A percentile compares a stretch with the other conserved stretches of the same genome.
These are phyloP conservation scores for Carex myosuroides DNA, from an alignment of 176 grass and related monocot species.

Conservation along the genomic window DNA sequence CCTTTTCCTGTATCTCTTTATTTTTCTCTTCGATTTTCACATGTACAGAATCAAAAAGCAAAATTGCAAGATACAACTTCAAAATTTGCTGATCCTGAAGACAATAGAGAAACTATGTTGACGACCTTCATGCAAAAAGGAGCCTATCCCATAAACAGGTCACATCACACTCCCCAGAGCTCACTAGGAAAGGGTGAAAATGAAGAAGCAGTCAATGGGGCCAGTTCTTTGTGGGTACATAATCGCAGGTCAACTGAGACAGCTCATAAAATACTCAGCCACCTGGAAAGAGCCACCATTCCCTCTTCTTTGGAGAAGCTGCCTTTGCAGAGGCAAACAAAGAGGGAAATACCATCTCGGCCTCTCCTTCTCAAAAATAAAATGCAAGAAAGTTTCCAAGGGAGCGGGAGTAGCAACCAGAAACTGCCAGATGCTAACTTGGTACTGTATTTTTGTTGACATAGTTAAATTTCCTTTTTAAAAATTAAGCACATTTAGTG, in stretches of 20 bases:
- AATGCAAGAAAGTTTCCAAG: neutral
- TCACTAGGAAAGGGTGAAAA: slow-evolving; percentile 1
- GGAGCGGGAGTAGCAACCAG: neutral
- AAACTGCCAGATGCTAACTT: neutral
- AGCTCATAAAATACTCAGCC: slow-evolving; percentile 21
- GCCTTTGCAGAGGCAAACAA: neutral
- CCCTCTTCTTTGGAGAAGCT: slow-evolving; percentile 1
- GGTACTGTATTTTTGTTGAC: neutral
- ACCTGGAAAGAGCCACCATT: neutral
- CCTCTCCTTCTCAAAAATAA: slow-evolving; percentile 3
- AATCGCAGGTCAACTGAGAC: neutral
- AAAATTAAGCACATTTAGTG: neutral
- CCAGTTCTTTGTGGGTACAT: neutral
- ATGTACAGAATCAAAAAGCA: neutral
- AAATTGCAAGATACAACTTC: slow-evolving; percentile 3
- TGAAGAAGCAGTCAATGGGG: neutral
- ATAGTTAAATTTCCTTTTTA: neutral
- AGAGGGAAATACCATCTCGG: slow-evolving; percentile 1
- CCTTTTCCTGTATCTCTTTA: neutral
- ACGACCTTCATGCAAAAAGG: neutral
- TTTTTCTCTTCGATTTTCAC: neutral
- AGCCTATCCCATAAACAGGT: neutral
- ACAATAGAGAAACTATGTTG: slow-evolving; percentile 2
- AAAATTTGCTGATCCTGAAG: neutral
- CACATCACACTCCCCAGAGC: neutral